Percentiles rank a stretch among this genome's conserved stretches.
These are phyloP conservation scores for Taiwanofungus camphoratus DNA, from an alignment of 1,284 basidiomycete genomes.

Conservation along the genomic window DNA sequence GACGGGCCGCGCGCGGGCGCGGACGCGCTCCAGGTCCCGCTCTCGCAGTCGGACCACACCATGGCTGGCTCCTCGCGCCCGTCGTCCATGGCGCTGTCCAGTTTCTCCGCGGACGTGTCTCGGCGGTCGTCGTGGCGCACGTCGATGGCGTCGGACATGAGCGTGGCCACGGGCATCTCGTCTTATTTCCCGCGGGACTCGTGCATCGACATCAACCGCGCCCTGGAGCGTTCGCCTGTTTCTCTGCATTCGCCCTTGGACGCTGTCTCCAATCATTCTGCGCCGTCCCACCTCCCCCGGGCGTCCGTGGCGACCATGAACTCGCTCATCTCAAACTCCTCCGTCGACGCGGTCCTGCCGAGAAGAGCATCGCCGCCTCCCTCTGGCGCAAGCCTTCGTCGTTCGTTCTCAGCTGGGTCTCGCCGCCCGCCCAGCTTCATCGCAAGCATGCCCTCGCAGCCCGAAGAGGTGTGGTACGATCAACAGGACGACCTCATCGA, in stretches of 20 bases:
- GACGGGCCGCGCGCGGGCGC: slow-evolving; percentile 8
- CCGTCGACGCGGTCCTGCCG: slow-evolving; percentile 50
- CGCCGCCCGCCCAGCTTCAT: slow-evolving; percentile 24
- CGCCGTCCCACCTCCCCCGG: slow-evolving; percentile 17
- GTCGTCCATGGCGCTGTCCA: slow-evolving; percentile 15
- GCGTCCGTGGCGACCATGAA: slow-evolving; percentile 54
- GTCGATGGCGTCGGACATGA: slow-evolving; percentile 17
- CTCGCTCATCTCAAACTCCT: slow-evolving; percentile 51
- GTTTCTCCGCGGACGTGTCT: slow-evolving; percentile 19
- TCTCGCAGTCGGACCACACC: slow-evolving; percentile 1
- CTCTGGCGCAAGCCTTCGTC: slow-evolving; percentile 10
- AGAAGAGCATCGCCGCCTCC: slow-evolving; percentile 23
- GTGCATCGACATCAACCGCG: slow-evolving; percentile 14
- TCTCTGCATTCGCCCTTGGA: slow-evolving; percentile 13
- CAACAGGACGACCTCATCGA: slow-evolving; percentile 44
- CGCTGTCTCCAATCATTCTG: slow-evolving; percentile 1
- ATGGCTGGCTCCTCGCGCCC: slow-evolving; percentile 16
- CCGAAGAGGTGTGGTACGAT: slow-evolving; percentile 36
- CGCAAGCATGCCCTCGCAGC: slow-evolving; percentile 14
- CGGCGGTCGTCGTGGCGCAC: slow-evolving; percentile 23
- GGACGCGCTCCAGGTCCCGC: slow-evolving; percentile 1
- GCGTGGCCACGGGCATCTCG: slow-evolving; percentile 15
- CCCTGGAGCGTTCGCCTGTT: slow-evolving; percentile 4
- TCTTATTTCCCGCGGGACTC: slow-evolving; percentile 15
- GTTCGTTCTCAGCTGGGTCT: slow-evolving; percentile 24